Percentiles rank a stretch among this genome's conserved stretches.
Evolutionary conservation across 257 asterid species (phyloP).

Genomic region (Echium plantagineum): DNA sequence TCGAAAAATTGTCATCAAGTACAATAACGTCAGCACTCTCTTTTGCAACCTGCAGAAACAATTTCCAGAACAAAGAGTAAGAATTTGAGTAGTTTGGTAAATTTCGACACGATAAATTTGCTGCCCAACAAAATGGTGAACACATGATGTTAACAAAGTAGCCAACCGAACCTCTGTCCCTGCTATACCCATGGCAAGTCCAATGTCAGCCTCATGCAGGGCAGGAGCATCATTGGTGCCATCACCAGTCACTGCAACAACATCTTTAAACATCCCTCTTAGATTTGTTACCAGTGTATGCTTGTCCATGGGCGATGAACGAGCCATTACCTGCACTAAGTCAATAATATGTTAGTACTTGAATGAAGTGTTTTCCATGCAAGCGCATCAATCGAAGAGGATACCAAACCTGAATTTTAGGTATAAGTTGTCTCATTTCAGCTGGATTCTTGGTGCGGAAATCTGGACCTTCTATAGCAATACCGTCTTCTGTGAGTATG

Average conservation of each 20-base stretch:
- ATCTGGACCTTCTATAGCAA: conserved; percentile 79
- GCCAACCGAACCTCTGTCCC: conserved; percentile 35
- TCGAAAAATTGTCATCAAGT: conserved; percentile 85
- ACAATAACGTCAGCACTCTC: conserved; percentile 96
- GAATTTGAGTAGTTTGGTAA: conserved; percentile 1
- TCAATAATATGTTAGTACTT: conserved; percentile 10
- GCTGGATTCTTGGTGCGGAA: conserved; percentile 48
- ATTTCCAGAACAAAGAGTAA: not conserved
- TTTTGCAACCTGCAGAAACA: conserved; percentile 74
- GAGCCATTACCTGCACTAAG: conserved; percentile 78
- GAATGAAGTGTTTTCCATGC: conserved; percentile 3
- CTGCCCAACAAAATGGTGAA: not conserved
- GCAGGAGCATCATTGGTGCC: conserved; percentile 48
- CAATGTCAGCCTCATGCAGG: conserved; percentile 37
- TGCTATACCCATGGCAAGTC: conserved; percentile 43
- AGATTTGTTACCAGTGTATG: conserved; percentile 66
- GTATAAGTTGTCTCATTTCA: conserved; percentile 66
- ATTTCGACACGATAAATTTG: not conserved
- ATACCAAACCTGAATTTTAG: conserved; percentile 58
- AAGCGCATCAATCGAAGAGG: conserved; percentile 1
- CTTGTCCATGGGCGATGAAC: conserved; percentile 93
- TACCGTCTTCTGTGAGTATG: conserved; percentile 56
- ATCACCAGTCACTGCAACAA: conserved; percentile 71
- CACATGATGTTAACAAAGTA: not conserved
- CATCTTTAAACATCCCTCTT: conserved; percentile 58